Conservation (phyloP, 2,329 filamentous ascomycete genomes). For the Davidsoniella australis region DNA sequence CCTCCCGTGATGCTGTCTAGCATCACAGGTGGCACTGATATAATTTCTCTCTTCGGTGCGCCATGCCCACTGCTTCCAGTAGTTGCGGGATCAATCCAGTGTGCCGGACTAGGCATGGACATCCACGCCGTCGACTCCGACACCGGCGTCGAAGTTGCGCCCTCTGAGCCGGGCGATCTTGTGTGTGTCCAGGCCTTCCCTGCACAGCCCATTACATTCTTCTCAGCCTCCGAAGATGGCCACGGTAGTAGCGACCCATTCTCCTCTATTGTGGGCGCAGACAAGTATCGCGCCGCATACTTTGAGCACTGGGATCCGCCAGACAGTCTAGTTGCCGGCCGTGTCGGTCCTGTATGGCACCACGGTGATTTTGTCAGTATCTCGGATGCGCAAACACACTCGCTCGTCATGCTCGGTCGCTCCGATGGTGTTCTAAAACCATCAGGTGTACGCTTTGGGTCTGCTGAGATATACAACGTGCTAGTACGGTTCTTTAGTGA, state of each 20-base stretch:
- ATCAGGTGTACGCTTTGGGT: constrained; percentile 77
- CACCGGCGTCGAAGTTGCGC: constrained; percentile 36
- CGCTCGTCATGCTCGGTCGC: constrained; percentile 77
- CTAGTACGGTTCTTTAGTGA: constrained; percentile 64
- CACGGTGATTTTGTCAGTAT: constrained; percentile 79
- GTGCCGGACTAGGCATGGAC: constrained; percentile 64
- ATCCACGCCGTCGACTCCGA: constrained; percentile 41
- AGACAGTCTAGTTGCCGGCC: neutral
- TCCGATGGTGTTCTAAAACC: constrained; percentile 91
- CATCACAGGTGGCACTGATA: constrained; percentile 93
- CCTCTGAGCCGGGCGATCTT: constrained; percentile 65
- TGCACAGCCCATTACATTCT: constrained; percentile 82
- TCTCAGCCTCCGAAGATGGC: constrained; percentile 31
- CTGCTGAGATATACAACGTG: constrained; percentile 93
- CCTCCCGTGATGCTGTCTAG: constrained; percentile 71
- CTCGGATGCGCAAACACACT: constrained; percentile 49
- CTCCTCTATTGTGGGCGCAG: constrained; percentile 33
- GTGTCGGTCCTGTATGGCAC: constrained; percentile 54
- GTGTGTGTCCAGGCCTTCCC: constrained; percentile 79
- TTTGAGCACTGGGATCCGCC: constrained; percentile 30
- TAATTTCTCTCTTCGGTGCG: constrained; percentile 84
- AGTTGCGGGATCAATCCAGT: constrained; percentile 58
- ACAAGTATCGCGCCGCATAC: constrained; percentile 71
- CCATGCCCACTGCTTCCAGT: constrained; percentile 64
- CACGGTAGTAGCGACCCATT: neutral